A percentile compares a stretch with the other conserved stretches of the same genome.
These are phyloP conservation scores for Pterocarpus santalinus DNA, from an alignment of 306 rosid species.

Conservation along the genomic window DNA sequence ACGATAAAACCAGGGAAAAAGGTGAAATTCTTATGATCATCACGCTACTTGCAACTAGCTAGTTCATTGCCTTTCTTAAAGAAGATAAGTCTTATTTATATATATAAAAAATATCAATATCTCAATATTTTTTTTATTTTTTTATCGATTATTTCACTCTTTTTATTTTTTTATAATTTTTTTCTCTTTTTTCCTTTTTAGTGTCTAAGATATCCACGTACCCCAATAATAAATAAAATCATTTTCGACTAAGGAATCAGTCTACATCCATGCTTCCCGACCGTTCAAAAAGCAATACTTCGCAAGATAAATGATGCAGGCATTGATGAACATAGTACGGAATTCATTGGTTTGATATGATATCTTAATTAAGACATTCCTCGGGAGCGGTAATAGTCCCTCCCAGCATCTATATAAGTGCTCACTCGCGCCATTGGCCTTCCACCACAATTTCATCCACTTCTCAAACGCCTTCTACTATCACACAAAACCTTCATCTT, in stretches of 20 bases:
- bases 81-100: no score
- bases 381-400: background rate
- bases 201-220: no score
- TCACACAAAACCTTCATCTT: background rate
- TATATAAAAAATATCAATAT: no score
- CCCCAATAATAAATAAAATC: no score
- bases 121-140: no score
- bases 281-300: conserved; percentile 26
- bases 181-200: no score
- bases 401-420: conserved; percentile 32
- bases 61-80: conserved; percentile 16
- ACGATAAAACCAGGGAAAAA: conserved; percentile 42
- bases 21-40: conserved; percentile 22
- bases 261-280: background rate
- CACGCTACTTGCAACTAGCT: conserved; percentile 23
- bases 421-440: conserved; percentile 15
- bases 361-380: no score
- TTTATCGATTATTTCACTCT: no score
- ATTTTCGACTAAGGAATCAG: conserved; percentile 45
- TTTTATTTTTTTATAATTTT: no score
- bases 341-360: no score
- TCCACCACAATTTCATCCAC: background rate
- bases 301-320: conserved; percentile 19
- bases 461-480: background rate
- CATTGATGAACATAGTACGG: conserved; percentile 3